Percentiles rank a stretch among this genome's conserved stretches.
Conservation (phyloP, 805 yeast genomes). For the Lachancea dasiensis region DNA sequence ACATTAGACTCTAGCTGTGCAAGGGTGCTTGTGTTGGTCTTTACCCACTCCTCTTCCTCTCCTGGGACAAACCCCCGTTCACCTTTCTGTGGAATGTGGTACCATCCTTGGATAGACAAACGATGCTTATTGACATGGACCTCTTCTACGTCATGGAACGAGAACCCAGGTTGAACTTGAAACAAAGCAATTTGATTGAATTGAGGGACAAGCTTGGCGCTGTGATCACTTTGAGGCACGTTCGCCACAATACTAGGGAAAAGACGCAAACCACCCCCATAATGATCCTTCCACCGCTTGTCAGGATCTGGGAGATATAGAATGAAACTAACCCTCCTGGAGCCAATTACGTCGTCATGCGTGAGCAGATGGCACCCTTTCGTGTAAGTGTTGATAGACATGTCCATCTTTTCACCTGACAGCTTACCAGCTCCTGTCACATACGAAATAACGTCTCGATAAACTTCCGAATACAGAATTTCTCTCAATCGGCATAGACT, state of each 20-base stretch:
- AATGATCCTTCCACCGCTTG: slow-evolving; percentile 78
- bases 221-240: slow-evolving; percentile 77
- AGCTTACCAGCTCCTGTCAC: slow-evolving; percentile 85
- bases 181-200: slow-evolving; percentile 96
- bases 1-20: slow-evolving; percentile 74
- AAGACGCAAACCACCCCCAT: slow-evolving; percentile 88
- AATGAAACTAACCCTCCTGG: slow-evolving; percentile 88
- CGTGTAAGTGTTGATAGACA: slow-evolving; percentile 85
- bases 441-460: slow-evolving; percentile 67
- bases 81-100: slow-evolving; percentile 91
- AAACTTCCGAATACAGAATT: slow-evolving; percentile 80
- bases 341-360: slow-evolving; percentile 97
- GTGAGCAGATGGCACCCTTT: slow-evolving; percentile 91
- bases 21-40: slow-evolving; percentile 69
- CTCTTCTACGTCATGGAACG: slow-evolving; percentile 98
- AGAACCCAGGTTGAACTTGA: slow-evolving; percentile 91
- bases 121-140: slow-evolving; percentile 88
- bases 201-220: slow-evolving; percentile 72
- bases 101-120: slow-evolving; percentile 96
- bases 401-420: slow-evolving; percentile 86
- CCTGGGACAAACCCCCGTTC: slow-evolving; percentile 81
- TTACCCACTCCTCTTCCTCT: slow-evolving; percentile 58
- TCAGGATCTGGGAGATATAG: slow-evolving; percentile 91
- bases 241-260: slow-evolving; percentile 84
- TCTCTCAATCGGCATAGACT: slow-evolving; percentile 72